Evolutionary conservation across 108 stramenopile genomes (phyloP).

Genomic region (Cyclotella baltica): DNA sequence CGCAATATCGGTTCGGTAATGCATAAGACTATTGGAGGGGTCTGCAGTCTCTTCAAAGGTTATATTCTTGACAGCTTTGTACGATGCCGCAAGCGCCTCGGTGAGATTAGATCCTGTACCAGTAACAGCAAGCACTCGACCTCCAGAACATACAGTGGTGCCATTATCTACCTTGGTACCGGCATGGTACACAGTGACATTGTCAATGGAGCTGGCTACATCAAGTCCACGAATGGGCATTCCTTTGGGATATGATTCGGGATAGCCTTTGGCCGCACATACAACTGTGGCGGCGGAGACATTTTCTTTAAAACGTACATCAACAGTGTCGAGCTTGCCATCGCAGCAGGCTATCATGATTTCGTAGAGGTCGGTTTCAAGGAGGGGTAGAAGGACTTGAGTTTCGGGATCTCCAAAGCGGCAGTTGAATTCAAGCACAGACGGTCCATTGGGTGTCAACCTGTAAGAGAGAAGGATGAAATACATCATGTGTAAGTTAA

Average conservation of each 20-base stretch:
- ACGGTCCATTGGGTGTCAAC: slow-evolving; percentile 89
- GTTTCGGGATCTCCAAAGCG: slow-evolving; percentile 99
- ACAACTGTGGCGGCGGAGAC: slow-evolving; percentile 93
- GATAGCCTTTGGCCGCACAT: slow-evolving; percentile 95
- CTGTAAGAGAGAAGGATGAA: slow-evolving; percentile 29
- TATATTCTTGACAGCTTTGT: slow-evolving; percentile 80
- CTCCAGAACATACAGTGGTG: slow-evolving; percentile 86
- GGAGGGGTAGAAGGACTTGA: slow-evolving; percentile 97
- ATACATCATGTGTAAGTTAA: not conserved
- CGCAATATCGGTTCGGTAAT: slow-evolving; percentile 89
- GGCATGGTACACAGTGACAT: slow-evolving; percentile 96
- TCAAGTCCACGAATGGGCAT: slow-evolving; percentile 90
- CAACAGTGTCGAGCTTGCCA: slow-evolving; percentile 79
- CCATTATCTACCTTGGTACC: slow-evolving; percentile 84
- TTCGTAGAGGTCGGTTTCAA: slow-evolving; percentile 94
- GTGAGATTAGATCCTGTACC: slow-evolving; percentile 86
- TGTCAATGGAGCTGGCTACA: slow-evolving; percentile 62
- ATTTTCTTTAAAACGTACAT: slow-evolving; percentile 87
- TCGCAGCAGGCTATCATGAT: slow-evolving; percentile 94
- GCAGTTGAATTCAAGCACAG: slow-evolving; percentile 98
- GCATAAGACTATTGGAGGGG: slow-evolving; percentile 59
- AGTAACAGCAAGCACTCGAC: slow-evolving; percentile 96
- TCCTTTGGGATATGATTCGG: slow-evolving; percentile 95
- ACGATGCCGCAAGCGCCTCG: slow-evolving; percentile 84
- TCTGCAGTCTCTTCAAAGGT: slow-evolving; percentile 61